Base-by-base conservation (phyloP, 805 yeast species). In the Maudiozyma barnettii region DNA sequence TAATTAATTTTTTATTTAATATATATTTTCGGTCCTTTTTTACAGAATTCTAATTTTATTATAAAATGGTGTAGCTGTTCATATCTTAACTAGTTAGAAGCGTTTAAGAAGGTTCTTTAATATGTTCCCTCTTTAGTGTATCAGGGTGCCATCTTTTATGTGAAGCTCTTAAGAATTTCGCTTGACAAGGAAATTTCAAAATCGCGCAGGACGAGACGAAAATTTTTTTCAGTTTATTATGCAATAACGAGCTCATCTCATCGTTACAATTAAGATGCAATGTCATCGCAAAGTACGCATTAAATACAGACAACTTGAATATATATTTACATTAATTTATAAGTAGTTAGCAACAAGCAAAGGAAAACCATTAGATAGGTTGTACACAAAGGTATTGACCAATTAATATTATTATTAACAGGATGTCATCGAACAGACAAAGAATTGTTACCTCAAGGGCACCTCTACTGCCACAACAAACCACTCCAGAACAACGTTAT, bases 401-500 rank as follows among this genome's bases (percentile, higher is more conserved):
- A 26, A 26, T 26, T 26, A 3, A 2, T 26, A 4, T 6, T 26
- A 26, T 26, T 18, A 35, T 35, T 8, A n/a, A 35, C 5, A 23
- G 41, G 39, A 89, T 89, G 97, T 85, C 96, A 0, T 77, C 95
- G 5, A 70, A 74, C 18, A 72, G 76, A 59, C 82, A 79, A 51
- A 75, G 87, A 63, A 75, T 87, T 8, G 72, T 76, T 23, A 81
- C 79, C 26, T 76, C 75, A 29, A 75, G 86, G 61, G 80, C 78
- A 51, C 84, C 96, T 1, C 80, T 85, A 1, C 74, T 87, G 44
- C 95, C 96, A 2, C 80, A 85, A 10, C 69, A 65, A 42, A 82
- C 90, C 1, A 87, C 96, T 0, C 91, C 96, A 1, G 98, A 91
- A 55, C 95, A 89, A 60, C 75, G 95, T 55, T 91, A 85, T 69